Conservation (phyloP, 306 rosid genomes). For the Amphicarpaea edgeworthii region DNA sequence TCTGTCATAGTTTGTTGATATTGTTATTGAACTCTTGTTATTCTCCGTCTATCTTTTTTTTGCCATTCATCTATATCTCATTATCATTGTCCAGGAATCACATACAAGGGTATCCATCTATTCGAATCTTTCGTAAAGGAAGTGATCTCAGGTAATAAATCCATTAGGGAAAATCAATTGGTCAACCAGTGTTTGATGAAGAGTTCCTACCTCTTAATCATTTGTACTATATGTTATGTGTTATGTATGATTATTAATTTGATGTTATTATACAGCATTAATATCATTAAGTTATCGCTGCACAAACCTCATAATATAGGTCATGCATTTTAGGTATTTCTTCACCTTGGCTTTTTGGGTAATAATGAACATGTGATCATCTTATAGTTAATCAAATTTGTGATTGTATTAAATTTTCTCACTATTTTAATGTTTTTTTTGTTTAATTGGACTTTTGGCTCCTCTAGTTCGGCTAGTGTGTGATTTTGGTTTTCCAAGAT, state of each 20-base stretch:
- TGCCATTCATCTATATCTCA: conserved; percentile 42
- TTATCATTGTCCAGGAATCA: conserved; percentile 75
- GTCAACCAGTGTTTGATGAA: conserved; percentile 24
- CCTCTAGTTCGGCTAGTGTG: no score
- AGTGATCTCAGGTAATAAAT: conserved; percentile 80
- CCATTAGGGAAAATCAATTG: conserved; percentile 20
- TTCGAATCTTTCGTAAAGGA: conserved; percentile 97
- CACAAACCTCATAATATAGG: conserved; percentile 30
- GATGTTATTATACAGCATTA: conserved; percentile 17
- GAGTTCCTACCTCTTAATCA: conserved; percentile 14
- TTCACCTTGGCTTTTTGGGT: conserved; percentile 4
- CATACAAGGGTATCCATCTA: conserved; percentile 97
- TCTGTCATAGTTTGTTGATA: conserved; percentile 35
- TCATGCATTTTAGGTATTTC: conserved; percentile 20
- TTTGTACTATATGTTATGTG: neutral
- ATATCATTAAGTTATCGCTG: conserved; percentile 9
- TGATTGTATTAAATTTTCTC: conserved; percentile 1
- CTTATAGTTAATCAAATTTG: conserved; percentile 21
- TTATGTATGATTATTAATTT: conserved; percentile 7
- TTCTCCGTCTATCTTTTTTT: conserved; percentile 36
- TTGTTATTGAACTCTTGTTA: conserved; percentile 22
- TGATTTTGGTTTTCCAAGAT: no score
- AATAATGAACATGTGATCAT: conserved; percentile 17
- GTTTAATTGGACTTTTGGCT: neutral
- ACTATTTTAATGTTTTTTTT: neutral